Base-by-base conservation (phyloP, 805 yeast genomes). In the Saccharomycopsis fodiens region DNA sequence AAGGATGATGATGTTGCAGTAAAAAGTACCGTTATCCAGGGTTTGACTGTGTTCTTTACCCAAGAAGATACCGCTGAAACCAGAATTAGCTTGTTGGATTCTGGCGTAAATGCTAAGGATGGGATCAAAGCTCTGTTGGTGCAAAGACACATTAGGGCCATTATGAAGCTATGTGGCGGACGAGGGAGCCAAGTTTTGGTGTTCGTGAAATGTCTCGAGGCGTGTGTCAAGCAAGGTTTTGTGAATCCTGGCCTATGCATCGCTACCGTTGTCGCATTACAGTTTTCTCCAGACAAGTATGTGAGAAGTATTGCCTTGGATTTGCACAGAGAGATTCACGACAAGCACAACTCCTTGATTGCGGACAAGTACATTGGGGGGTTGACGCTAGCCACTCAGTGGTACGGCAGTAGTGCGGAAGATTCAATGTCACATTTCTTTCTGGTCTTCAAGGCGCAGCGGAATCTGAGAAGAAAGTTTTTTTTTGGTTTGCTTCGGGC, bases 61-160 rank as follows among this genome's bases (percentile, higher is more conserved):
- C 60, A 66, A 20, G 89, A 81, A 54, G 86, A 80, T 44, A 59
- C 60, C 12, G 36, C 36, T 4, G 6, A 10, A 10, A 10, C 17
- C 8, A 5, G 36, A 10, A 10, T 32, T 19, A 32, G 15, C 8
- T 15, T 15, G 12, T 10, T 15, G 20, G 38, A 47, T 2, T 57
- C 60, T 27, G 65, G 77, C 0, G 61, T 67, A 31, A 13, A 31
- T 27, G 62, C 70, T 1, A 69, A 74, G 41, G 93, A 85, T 56
- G 84, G 88, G 12, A 76, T 85, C 0, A 81, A 93, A 57, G 74
- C 91, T 0, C 80, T 84, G 0, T 54, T 87, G 8, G 80, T 78
- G 3, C 86, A 85, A 45, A 63, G 86, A 31, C 85, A 79, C 55
- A 59, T 80, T 42, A 25, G 10, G 10, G 10, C 29, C 29, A 25